These are phyloP conservation scores for Colletotrichum phormii DNA, from an alignment of 2,329 filamentous ascomycete species.

Conservation along the genomic window DNA sequence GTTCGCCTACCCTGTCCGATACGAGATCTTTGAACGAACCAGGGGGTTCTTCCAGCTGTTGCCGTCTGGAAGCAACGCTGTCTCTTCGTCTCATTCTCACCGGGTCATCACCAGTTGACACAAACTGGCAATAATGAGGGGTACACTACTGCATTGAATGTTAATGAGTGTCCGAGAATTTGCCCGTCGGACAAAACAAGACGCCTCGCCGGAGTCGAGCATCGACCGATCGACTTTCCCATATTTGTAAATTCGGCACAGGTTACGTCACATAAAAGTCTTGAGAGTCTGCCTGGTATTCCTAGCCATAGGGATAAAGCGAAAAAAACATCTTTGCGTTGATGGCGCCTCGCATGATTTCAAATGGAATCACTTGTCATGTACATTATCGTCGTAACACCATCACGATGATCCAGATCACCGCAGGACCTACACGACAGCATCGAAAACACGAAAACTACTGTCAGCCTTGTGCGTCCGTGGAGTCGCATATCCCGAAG, in stretches of 20 bases:
- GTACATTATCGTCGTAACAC: background rate
- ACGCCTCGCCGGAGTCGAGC: background rate
- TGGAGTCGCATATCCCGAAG: background rate
- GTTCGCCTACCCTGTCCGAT: background rate
- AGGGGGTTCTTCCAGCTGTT: background rate
- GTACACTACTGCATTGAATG: background rate
- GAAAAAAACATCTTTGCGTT: background rate
- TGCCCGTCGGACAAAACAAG: background rate
- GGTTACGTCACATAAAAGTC: background rate
- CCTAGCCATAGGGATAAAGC: background rate
- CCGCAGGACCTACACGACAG: background rate
- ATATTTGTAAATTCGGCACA: background rate
- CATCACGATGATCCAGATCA: background rate
- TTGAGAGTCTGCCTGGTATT: background rate
- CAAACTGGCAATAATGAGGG: conserved; percentile 5
- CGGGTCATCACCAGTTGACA: conserved; percentile 29
- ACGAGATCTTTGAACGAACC: background rate
- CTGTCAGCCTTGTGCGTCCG: conserved; percentile 2
- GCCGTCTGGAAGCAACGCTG: background rate
- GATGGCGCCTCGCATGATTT: background rate
- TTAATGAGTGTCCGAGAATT: background rate
- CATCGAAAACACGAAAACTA: background rate
- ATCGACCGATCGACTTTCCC: background rate
- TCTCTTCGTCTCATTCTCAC: background rate
- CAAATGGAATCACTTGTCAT: background rate